Conservation (phyloP, 257 asterid genomes). For the Linderniella brevidens region DNA sequence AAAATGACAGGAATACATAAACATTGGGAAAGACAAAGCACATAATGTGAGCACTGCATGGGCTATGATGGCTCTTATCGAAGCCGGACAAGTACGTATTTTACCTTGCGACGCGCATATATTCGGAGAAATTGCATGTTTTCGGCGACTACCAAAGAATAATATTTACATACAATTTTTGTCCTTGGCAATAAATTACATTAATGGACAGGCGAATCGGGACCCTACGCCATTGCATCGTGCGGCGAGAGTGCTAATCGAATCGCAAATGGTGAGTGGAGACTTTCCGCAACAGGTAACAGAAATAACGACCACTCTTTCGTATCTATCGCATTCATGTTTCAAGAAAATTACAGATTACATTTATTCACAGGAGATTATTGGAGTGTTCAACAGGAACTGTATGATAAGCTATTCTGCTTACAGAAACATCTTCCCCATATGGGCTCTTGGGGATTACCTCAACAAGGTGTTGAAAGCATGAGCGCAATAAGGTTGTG, state of each 20-base stretch:
- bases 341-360: too few species aligned
- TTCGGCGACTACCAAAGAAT: background rate
- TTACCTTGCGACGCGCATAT: background rate
- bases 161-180: too few species aligned
- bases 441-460: too few species aligned
- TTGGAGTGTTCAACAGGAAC: too few species aligned
- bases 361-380: too few species aligned
- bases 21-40: constrained; percentile 24
- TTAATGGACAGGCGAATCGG: constrained; percentile 20
- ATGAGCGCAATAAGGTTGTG: too few species aligned
- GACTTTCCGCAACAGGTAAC: constrained; percentile 88
- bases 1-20: constrained; percentile 33
- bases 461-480: too few species aligned
- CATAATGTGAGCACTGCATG: constrained; percentile 55
- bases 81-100: constrained; percentile 39
- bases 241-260: constrained; percentile 44
- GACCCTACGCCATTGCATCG: constrained; percentile 30
- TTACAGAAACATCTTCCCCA: too few species aligned
- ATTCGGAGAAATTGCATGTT: too few species aligned
- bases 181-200: constrained; percentile 4
- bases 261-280: constrained; percentile 54
- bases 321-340: too few species aligned
- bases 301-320: too few species aligned
- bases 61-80: constrained; percentile 61
- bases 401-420: too few species aligned